A percentile compares a stretch with the other conserved stretches of the same genome.
Evolutionary conservation across 1,139 yeast species (phyloP).

Genomic region (Eremothecium gossypii): DNA sequence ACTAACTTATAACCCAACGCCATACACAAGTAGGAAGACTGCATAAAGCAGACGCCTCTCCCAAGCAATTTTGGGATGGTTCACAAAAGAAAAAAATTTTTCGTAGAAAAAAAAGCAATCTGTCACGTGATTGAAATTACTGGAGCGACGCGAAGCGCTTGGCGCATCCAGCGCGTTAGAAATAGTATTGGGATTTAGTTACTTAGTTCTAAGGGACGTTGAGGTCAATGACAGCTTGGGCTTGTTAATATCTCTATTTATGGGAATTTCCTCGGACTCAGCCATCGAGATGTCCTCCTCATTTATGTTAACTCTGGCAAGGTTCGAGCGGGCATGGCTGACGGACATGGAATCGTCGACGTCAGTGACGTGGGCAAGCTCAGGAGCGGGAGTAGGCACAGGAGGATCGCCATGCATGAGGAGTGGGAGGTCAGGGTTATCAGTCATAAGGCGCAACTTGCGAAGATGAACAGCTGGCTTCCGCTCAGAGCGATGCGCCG

Average conservation of each 20-base stretch:
- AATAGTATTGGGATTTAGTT: slow-evolving; percentile 1
- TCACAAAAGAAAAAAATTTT: slow-evolving; percentile 1
- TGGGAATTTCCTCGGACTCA: slow-evolving; percentile 2
- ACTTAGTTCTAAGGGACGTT: slow-evolving; percentile 6
- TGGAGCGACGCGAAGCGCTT: neutral
- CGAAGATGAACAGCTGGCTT: slow-evolving; percentile 1
- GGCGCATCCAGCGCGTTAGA: neutral
- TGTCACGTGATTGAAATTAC: neutral
- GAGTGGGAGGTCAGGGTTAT: neutral
- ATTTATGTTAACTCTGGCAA: slow-evolving; percentile 1
- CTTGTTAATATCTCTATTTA: slow-evolving; percentile 1
- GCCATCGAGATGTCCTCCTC: slow-evolving; percentile 4
- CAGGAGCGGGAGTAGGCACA: neutral
- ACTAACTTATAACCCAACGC: too few species aligned
- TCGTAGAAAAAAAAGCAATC: neutral
- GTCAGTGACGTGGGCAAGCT: neutral
- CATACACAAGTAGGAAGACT: slow-evolving; percentile 1
- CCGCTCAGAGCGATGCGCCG: slow-evolving; percentile 1
- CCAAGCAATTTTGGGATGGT: slow-evolving; percentile 1
- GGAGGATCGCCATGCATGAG: neutral
- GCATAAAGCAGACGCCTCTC: slow-evolving; percentile 1
- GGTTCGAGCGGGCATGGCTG: slow-evolving; percentile 1
- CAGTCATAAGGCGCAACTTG: neutral
- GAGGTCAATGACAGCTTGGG: slow-evolving; percentile 9
- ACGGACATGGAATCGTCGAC: slow-evolving; percentile 4